These are phyloP conservation scores for Aspergillus oerlinghausenensis DNA, from an alignment of 2,329 filamentous ascomycete genomes.

Conservation along the genomic window DNA sequence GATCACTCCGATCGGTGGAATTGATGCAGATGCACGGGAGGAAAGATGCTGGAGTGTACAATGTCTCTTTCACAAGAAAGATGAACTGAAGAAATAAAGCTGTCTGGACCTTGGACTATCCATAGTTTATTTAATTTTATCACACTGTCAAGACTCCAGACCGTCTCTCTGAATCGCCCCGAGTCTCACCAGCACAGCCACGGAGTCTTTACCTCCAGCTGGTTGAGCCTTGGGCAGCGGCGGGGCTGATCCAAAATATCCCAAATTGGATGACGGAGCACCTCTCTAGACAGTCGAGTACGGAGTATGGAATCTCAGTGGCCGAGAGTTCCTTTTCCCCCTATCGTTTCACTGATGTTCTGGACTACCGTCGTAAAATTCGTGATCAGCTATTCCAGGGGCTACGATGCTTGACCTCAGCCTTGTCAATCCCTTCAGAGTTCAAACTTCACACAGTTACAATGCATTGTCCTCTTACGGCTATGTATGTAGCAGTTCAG, in stretches of 20 bases:
- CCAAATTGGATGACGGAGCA: background rate
- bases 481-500: too few species aligned
- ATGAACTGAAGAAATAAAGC: background rate
- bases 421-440: background rate
- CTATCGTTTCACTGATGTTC: background rate
- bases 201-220: background rate
- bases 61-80: background rate
- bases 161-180: background rate
- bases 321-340: background rate
- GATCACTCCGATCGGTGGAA: background rate
- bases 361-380: background rate
- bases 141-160: background rate
- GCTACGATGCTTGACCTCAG: background rate
- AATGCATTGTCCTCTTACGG: background rate
- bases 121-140: background rate
- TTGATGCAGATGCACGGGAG: background rate
- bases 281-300: too few species aligned
- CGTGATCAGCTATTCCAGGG: background rate
- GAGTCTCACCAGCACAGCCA: background rate
- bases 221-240: background rate
- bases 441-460: background rate
- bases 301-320: background rate
- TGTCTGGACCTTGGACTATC: background rate
- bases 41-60: background rate
- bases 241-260: background rate